These are phyloP conservation scores for Ustanciosporium gigantosporum DNA, from an alignment of 1,284 basidiomycete species.

Conservation along the genomic window DNA sequence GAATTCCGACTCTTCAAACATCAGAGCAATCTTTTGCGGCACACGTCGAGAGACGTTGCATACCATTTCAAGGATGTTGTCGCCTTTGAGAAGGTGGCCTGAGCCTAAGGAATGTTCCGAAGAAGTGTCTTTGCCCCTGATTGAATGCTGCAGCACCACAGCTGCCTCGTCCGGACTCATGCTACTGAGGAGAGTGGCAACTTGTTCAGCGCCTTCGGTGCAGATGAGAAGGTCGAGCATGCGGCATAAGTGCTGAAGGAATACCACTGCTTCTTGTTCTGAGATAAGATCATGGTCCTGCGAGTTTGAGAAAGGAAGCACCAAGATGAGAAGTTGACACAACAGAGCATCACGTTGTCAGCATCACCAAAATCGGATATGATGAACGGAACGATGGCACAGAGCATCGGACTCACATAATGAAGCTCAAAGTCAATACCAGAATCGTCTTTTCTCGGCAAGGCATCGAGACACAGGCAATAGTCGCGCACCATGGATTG, in stretches of 20 bases:
- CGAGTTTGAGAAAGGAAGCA: too few species aligned
- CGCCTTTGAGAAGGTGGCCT: too few species aligned
- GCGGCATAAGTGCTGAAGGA: neutral
- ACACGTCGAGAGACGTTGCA: neutral
- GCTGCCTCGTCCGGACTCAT: neutral
- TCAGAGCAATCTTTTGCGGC: neutral
- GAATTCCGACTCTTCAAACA: neutral
- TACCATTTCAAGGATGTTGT: neutral
- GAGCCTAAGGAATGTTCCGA: too few species aligned
- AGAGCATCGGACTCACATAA: neutral
- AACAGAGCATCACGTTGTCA: too few species aligned
- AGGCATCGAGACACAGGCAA: neutral
- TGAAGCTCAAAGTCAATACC: neutral
- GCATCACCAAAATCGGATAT: too few species aligned
- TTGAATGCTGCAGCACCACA: neutral
- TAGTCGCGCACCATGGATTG: neutral
- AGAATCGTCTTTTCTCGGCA: neutral
- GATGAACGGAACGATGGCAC: too few species aligned
- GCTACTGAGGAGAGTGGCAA: neutral
- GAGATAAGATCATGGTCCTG: neutral
- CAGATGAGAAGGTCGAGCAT: neutral
- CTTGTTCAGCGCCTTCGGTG: neutral
- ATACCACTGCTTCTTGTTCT: neutral
- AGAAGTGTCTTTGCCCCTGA: neutral
- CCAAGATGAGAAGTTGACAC: too few species aligned